These are phyloP conservation scores for Exophiala calicioides DNA, from an alignment of 2,329 filamentous ascomycete genomes.

Conservation along the genomic window DNA sequence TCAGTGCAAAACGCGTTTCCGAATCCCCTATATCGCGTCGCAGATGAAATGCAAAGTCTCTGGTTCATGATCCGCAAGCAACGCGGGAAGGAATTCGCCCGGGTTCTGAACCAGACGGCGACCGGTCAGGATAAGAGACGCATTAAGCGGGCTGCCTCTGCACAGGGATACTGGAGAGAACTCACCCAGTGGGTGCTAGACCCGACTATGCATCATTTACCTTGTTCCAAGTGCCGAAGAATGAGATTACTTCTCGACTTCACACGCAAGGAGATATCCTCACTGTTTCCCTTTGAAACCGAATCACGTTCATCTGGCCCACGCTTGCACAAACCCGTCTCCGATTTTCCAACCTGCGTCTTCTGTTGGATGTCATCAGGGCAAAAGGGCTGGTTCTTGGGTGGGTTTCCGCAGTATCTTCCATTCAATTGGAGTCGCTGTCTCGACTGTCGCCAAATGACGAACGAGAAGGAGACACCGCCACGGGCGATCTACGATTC, in stretches of 20 bases:
- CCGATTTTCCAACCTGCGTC: slow-evolving; percentile 75
- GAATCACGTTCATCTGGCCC: too few relatives aligned
- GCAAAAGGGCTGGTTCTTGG: too few relatives aligned
- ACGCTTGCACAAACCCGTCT: too few relatives aligned
- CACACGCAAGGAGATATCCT: background rate
- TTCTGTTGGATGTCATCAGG: slow-evolving; percentile 92
- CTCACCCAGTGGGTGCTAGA: background rate
- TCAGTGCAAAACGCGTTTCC: background rate
- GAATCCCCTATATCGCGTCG: background rate
- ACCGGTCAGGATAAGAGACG: too few relatives aligned
- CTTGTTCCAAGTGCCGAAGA: slow-evolving; percentile 2
- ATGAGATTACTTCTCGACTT: background rate
- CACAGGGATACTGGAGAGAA: too few relatives aligned
- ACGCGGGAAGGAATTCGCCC: background rate
- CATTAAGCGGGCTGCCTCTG: too few relatives aligned
- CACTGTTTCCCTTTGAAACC: background rate
- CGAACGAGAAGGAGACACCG: too few relatives aligned
- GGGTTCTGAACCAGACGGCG: too few relatives aligned
- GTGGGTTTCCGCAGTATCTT: too few relatives aligned
- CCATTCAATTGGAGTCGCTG: too few relatives aligned
- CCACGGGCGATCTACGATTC: too few relatives aligned
- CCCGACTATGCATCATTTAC: background rate
- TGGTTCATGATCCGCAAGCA: background rate
- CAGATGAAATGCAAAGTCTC: background rate
- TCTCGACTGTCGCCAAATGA: too few relatives aligned